Conservation (phyloP, 164 flowering plant genomes). For the Liriodendron chinense region DNA sequence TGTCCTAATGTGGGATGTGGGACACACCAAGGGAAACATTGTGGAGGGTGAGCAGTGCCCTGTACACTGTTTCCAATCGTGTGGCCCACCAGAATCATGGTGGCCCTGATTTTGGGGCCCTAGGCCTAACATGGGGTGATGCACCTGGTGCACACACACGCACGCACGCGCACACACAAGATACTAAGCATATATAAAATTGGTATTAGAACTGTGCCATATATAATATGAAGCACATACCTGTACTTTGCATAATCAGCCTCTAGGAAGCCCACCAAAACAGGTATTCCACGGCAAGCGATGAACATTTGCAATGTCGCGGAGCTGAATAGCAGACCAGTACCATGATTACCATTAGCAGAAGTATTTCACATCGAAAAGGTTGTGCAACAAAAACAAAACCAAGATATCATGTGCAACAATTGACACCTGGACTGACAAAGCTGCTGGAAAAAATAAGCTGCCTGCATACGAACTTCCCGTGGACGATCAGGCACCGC, state of each 20-base stretch:
- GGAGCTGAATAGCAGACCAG: constrained; percentile 51
- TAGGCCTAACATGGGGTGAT: too few species aligned
- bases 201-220: neutral
- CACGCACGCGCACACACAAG: too few species aligned
- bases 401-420: constrained; percentile 4
- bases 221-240: constrained; percentile 30
- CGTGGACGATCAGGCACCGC: constrained; percentile 84
- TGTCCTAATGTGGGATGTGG: too few species aligned
- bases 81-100: too few species aligned
- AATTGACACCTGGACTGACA: constrained; percentile 84
- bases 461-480: constrained; percentile 96
- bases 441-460: constrained; percentile 92
- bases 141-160: neutral
- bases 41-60: too few species aligned
- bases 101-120: too few species aligned
- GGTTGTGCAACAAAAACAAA: neutral
- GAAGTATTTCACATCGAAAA: neutral
- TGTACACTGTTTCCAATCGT: too few species aligned
- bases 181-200: neutral
- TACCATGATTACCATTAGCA: constrained; percentile 6
- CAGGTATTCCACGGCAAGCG: constrained; percentile 94
- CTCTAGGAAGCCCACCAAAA: constrained; percentile 93
- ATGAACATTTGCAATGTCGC: constrained; percentile 97
- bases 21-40: too few species aligned
- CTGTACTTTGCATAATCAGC: constrained; percentile 97